A percentile compares a stretch with the other conserved stretches of the same genome.
Evolutionary conservation across 495 filamentous ascomycete genomes (phyloP).

Genomic region (Opeltia flavorubescens): DNA sequence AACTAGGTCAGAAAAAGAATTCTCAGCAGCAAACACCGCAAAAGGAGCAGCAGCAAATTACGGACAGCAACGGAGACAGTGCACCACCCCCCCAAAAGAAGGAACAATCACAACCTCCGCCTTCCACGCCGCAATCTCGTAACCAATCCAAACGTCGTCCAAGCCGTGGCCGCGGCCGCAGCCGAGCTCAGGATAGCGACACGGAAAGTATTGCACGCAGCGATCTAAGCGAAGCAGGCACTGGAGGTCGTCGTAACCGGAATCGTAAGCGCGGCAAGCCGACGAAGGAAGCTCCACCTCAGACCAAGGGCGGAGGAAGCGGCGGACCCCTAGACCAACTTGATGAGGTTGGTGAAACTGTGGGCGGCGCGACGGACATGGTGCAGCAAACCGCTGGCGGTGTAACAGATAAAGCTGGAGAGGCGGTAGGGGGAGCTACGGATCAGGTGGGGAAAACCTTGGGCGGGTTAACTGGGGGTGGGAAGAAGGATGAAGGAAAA

Average conservation of each 20-base stretch:
- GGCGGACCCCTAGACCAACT: conserved; percentile 37
- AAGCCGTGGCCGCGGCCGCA: conserved; percentile 11
- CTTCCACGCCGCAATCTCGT: background rate
- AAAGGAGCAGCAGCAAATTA: conserved; percentile 9
- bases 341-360: conserved; percentile 41
- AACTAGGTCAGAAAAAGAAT: conserved; percentile 12
- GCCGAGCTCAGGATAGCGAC: conserved; percentile 10
- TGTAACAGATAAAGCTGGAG: conserved; percentile 26
- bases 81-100: conserved; percentile 8
- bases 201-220: conserved; percentile 13
- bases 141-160: conserved; percentile 15
- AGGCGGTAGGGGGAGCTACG: conserved; percentile 27
- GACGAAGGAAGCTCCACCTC: conserved; percentile 22
- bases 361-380: conserved; percentile 4
- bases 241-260: conserved; percentile 15
- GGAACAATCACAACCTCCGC: conserved; percentile 4
- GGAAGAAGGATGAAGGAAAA: conserved; percentile 3
- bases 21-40: conserved; percentile 21
- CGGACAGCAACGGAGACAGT: conserved; percentile 13
- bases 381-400: background rate
- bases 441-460: conserved; percentile 8
- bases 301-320: conserved; percentile 18
- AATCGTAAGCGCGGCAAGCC: conserved; percentile 25
- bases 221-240: conserved; percentile 3
- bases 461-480: conserved; percentile 6